phyloP scores from a whole-genome alignment of 2,329 filamentous ascomycete species.

The Neofusicoccum cordaticola region DNA sequence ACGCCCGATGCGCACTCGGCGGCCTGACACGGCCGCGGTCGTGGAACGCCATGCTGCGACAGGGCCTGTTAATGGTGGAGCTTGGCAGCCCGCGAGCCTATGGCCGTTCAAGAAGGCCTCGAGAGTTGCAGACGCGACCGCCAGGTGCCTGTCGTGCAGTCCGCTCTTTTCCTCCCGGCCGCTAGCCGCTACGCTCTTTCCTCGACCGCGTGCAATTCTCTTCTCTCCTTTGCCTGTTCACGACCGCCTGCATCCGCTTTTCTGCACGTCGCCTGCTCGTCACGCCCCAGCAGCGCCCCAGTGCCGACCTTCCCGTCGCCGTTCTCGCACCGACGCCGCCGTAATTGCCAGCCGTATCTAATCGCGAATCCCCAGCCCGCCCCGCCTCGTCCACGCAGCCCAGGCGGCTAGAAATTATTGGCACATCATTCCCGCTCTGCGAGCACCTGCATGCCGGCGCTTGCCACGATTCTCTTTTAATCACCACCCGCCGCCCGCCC shows the following conservation, averaged over 20 bases:
- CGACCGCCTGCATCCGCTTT: neutral
- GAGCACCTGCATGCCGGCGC: conserved; percentile 15
- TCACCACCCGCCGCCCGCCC: neutral
- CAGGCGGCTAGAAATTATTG: conserved; percentile 8
- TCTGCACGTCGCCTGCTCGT: conserved; percentile 1
- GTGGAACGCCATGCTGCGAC: conserved; percentile 17
- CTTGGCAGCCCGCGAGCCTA: conserved; percentile 7
- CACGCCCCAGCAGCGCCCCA: neutral
- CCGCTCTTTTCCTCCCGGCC: conserved; percentile 14
- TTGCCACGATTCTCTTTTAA: conserved; percentile 10
- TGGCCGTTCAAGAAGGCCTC: conserved; percentile 12
- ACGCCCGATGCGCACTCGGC: neutral
- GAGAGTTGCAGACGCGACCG: conserved; percentile 5
- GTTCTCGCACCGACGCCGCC: neutral
- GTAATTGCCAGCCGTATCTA: conserved; percentile 14
- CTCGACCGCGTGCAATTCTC: neutral
- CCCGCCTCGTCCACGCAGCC: conserved; percentile 8
- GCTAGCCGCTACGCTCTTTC: conserved; percentile 12
- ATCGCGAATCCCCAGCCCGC: conserved; percentile 11
- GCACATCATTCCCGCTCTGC: conserved; percentile 8
- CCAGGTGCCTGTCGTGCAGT: conserved; percentile 10
- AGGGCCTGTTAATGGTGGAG: conserved; percentile 1
- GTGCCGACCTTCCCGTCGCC: neutral
- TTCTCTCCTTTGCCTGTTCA: neutral
- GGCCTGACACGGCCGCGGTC: conserved; percentile 15